Base-by-base conservation (phyloP, 345 rosid genomes). In the Rhizophora mangle region DNA sequence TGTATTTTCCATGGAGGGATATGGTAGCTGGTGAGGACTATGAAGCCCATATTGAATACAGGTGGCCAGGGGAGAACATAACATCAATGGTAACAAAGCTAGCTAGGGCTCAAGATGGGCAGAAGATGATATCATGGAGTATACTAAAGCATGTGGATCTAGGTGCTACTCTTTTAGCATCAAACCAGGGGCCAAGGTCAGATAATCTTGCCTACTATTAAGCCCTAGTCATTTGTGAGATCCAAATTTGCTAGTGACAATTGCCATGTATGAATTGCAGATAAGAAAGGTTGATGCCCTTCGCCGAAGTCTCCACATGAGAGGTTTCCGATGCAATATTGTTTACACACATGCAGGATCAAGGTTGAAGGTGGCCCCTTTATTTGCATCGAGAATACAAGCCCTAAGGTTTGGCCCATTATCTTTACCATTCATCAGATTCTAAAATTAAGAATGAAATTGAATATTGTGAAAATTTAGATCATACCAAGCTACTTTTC, bases 51-150 rank as follows among this genome's bases (percentile, higher is more conserved):
- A 76, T 91, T 51, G 90, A 81, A 68, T 86, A 93, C 83, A 88
- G 92, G 82, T 93, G 96, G 96, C 94, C 96, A 9, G 90, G 94
- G 76, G 98, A 93, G 75, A 83, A 84, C 68, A 79, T 91, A 63
- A 80, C 77, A 67, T 83, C 90, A 3, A 78, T 75, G 60, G 81
- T 77, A 34, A 62, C 69, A 67, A 76, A 87, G 80, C 83, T 92
- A 67, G 88, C 85, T 51, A 76, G 76, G 72, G 52, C 65, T 11
- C 94, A 89, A 73, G 83, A 84, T 74, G 85, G 32, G 67, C 70
- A 16, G 87, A 86, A 68, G 86, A 84, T 67, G 86, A 80, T 67
- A 72, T 88, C 62, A 55, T 39, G 22, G 90, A 87, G 79, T 63
- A 70, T 70, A 59, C 36, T 22, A 79, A 70, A 20, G 85, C 87